phyloP scores from a whole-genome alignment of 164 flowering plant species.

The Kingdonia uniflora region DNA sequence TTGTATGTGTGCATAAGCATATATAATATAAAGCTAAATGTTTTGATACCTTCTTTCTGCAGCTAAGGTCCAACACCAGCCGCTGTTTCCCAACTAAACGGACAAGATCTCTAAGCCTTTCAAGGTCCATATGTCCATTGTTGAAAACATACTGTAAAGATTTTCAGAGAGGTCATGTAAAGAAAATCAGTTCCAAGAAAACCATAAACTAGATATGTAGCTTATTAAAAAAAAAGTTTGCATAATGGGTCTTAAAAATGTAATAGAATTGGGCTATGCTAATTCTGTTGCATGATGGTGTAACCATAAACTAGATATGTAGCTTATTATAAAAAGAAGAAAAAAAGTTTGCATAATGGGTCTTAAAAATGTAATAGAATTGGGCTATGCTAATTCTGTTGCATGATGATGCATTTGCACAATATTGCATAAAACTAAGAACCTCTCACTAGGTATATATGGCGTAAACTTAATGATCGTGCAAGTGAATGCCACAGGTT shows the following conservation, averaged over 20 bases:
- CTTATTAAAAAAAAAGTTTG: neutral
- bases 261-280: neutral
- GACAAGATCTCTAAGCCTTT: constrained; percentile 69
- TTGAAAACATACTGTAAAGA: constrained; percentile 78
- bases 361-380: neutral
- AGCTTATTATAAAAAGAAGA: too few relatives aligned
- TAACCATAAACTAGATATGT: neutral
- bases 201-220: neutral
- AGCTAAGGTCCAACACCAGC: constrained; percentile 91
- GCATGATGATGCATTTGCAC: too few relatives aligned
- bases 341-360: neutral
- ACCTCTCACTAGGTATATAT: too few relatives aligned
- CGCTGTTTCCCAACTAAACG: constrained; percentile 57
- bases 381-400: neutral
- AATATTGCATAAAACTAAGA: too few relatives aligned
- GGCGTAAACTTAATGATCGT: too few relatives aligned
- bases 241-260: neutral
- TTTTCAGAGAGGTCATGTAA: constrained; percentile 5
- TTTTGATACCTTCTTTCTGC: constrained; percentile 73
- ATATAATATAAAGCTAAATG: too few relatives aligned
- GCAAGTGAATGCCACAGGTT: too few relatives aligned
- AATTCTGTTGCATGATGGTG: too few relatives aligned
- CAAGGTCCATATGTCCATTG: constrained; percentile 82
- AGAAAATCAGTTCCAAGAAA: neutral
- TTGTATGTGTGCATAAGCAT: too few relatives aligned